Percentiles rank a stretch among this genome's conserved stretches.
phyloP scores from a whole-genome alignment of 1,139 yeast species.

The Geotrichum macrosporum region DNA sequence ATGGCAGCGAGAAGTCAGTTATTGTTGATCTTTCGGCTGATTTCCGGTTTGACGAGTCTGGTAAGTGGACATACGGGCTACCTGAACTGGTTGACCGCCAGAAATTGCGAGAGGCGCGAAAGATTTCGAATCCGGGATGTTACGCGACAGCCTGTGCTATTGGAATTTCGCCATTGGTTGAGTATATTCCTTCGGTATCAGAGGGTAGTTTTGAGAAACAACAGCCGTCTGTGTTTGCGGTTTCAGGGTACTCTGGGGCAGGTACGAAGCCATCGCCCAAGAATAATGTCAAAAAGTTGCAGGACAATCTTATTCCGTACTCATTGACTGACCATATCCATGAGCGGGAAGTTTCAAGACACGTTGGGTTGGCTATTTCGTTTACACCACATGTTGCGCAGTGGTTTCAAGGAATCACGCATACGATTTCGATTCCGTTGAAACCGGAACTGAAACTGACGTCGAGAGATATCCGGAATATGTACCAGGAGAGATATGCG shows the following conservation, averaged over 20 bases:
- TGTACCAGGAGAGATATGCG: slow-evolving; percentile 83
- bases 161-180: slow-evolving; percentile 77
- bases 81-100: slow-evolving; percentile 68
- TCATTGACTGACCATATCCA: slow-evolving; percentile 95
- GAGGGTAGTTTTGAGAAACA: too few relatives aligned
- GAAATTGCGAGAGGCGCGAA: slow-evolving; percentile 62
- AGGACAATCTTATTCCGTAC: slow-evolving; percentile 87
- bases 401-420: slow-evolving; percentile 98
- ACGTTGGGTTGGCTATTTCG: slow-evolving; percentile 73
- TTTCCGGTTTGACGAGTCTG: slow-evolving; percentile 83
- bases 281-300: slow-evolving; percentile 70
- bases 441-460: slow-evolving; percentile 64
- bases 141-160: slow-evolving; percentile 97
- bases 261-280: slow-evolving; percentile 98
- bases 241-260: slow-evolving; percentile 97
- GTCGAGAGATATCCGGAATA: slow-evolving; percentile 73
- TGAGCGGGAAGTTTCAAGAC: slow-evolving; percentile 83
- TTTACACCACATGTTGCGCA: slow-evolving; percentile 97
- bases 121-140: slow-evolving; percentile 96
- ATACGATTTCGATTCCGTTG: slow-evolving; percentile 87
- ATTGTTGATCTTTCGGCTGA: slow-evolving; percentile 93
- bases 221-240: slow-evolving; percentile 84
- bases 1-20: slow-evolving; percentile 52
- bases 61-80: slow-evolving; percentile 89
- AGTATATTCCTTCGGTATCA: slow-evolving; percentile 48